Conservation (phyloP, 768 basidiomycete genomes). For the Psilocybe cyanescens region DNA sequence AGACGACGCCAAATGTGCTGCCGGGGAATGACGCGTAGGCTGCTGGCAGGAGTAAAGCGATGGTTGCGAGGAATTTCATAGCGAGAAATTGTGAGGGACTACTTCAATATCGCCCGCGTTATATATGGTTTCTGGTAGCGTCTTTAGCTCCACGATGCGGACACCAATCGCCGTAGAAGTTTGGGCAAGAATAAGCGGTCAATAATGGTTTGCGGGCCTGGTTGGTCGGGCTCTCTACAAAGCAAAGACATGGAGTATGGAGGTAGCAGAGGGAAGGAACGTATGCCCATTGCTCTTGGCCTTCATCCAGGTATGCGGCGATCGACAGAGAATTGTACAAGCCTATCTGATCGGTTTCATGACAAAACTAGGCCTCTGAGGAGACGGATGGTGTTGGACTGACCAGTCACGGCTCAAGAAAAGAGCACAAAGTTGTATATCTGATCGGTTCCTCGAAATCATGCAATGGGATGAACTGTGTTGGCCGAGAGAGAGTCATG, state of each 20-base stretch:
- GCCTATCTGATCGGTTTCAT: background rate
- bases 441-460: no score
- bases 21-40: conserved; percentile 5
- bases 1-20: conserved; percentile 8
- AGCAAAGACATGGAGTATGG: no score
- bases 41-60: background rate
- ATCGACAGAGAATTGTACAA: background rate
- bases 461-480: background rate
- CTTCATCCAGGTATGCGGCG: background rate
- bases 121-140: background rate
- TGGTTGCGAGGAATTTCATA: conserved; percentile 1
- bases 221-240: background rate
- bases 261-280: no score
- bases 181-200: no score
- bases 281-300: no score
- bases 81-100: background rate
- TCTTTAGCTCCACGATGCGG: background rate
- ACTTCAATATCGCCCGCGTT: background rate
- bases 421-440: no score
- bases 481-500: no score
- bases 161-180: background rate
- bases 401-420: no score
- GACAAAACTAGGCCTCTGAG: background rate
- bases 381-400: no score
- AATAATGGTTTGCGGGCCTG: background rate